Evolutionary conservation across 495 filamentous ascomycete species (phyloP).

Genomic region (Cercophora samala): DNA sequence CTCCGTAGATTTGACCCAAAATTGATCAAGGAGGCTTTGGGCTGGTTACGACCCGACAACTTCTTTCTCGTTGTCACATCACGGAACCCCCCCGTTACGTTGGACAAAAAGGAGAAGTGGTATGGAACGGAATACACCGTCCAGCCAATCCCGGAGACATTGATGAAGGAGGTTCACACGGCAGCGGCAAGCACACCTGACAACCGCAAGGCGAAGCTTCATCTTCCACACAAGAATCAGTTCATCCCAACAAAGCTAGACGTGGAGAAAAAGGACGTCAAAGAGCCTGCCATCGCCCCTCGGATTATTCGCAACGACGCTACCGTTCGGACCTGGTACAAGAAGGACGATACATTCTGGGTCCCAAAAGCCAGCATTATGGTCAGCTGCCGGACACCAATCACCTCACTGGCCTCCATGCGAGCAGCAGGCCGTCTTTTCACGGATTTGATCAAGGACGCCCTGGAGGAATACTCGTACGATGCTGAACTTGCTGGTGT

Average conservation of each 20-base stretch:
- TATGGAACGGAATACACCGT: conserved; percentile 93
- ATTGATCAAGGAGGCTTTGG: conserved; percentile 69
- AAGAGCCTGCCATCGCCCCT: conserved; percentile 68
- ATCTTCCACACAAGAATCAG: conserved; percentile 90
- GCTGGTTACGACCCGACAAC: conserved; percentile 80
- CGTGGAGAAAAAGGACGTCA: conserved; percentile 87
- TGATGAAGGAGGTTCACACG: conserved; percentile 63
- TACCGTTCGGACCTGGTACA: conserved; percentile 85
- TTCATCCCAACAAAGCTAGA: conserved; percentile 93
- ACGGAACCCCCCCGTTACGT: conserved; percentile 76
- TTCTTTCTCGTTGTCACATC: conserved; percentile 80
- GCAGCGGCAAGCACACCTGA: conserved; percentile 56
- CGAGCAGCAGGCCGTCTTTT: conserved; percentile 76
- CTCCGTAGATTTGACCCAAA: conserved; percentile 75
- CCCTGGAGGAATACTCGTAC: conserved; percentile 91
- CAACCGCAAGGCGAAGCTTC: conserved; percentile 65
- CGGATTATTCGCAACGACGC: conserved; percentile 86
- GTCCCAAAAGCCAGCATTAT: conserved; percentile 89
- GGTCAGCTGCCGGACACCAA: conserved; percentile 73
- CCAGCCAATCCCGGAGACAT: conserved; percentile 75
- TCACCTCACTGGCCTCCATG: conserved; percentile 74
- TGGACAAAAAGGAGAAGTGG: conserved; percentile 91
- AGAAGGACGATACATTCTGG: conserved; percentile 99
- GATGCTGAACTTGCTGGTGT: conserved; percentile 92
- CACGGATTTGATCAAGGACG: conserved; percentile 83